Evolutionary conservation across 306 rosid genomes (phyloP).

Genomic region (Prunus mira): DNA sequence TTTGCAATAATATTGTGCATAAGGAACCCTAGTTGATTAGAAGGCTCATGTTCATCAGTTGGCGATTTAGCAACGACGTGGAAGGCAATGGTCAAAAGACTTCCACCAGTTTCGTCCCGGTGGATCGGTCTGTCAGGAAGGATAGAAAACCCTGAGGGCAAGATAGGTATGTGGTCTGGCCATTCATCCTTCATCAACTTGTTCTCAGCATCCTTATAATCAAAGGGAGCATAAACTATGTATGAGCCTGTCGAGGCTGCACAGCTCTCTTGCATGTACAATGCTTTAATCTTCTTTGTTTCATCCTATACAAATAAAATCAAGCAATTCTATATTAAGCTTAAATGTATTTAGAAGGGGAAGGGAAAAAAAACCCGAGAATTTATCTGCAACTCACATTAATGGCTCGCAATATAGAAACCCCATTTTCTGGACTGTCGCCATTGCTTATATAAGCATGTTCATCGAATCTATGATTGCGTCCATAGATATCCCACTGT

Average conservation of each 20-base stretch:
- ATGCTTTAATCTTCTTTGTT: constrained; percentile 15
- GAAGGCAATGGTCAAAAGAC: constrained; percentile 47
- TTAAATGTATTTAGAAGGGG: neutral
- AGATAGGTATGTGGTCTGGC: constrained; percentile 34
- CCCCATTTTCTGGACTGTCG: constrained; percentile 35
- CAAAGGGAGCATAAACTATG: constrained; percentile 54
- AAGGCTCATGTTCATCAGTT: neutral
- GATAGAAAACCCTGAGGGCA: constrained; percentile 61
- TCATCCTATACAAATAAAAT: constrained; percentile 28
- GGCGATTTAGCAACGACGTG: constrained; percentile 23
- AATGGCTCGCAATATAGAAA: constrained; percentile 40
- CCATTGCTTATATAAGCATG: constrained; percentile 34
- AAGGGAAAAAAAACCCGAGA: neutral
- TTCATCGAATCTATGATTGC: constrained; percentile 18
- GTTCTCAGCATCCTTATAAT: neutral
- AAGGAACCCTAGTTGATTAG: neutral
- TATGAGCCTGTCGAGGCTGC: constrained; percentile 42
- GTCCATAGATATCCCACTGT: constrained; percentile 58
- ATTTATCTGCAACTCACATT: constrained; percentile 24
- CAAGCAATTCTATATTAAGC: neutral
- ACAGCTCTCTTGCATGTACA: constrained; percentile 53
- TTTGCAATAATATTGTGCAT: constrained; percentile 25
- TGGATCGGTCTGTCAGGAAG: constrained; percentile 32
- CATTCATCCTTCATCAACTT: neutral
- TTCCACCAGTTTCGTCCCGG: constrained; percentile 13